Conservation (phyloP, 192 early-diverging fungal species). For the Mortierella antarctica region DNA sequence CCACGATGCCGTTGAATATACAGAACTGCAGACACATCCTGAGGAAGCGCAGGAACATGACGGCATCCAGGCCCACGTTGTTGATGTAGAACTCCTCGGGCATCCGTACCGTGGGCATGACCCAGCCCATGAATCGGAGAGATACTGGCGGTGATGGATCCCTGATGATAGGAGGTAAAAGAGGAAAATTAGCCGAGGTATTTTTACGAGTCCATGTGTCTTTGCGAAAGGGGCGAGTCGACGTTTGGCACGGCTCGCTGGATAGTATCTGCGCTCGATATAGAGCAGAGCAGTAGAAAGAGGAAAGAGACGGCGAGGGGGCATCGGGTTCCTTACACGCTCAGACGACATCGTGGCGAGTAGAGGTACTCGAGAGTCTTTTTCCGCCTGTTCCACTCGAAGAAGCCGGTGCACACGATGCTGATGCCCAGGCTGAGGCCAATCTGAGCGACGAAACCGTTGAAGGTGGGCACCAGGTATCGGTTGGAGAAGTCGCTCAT, state of each 20-base stretch:
- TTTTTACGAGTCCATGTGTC: too few species aligned
- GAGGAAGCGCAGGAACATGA: slow-evolving; percentile 71
- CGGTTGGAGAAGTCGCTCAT: slow-evolving; percentile 31
- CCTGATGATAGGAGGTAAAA: slow-evolving; percentile 18
- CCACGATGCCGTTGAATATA: slow-evolving; percentile 52
- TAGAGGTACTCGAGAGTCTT: slow-evolving; percentile 64
- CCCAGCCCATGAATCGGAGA: slow-evolving; percentile 59
- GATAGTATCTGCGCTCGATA: neutral
- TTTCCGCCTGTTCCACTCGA: slow-evolving; percentile 61
- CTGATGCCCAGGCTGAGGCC: slow-evolving; percentile 60
- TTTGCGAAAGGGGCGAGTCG: too few species aligned
- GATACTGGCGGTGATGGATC: slow-evolving; percentile 61
- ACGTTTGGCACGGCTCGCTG: too few species aligned
- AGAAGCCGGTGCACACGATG: slow-evolving; percentile 54
- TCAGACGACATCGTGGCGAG: slow-evolving; percentile 57
- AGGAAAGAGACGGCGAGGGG: neutral
- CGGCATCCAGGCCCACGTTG: slow-evolving; percentile 68
- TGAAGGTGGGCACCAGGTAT: slow-evolving; percentile 55
- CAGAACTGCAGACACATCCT: slow-evolving; percentile 66
- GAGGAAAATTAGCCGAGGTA: neutral
- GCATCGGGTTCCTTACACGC: slow-evolving; percentile 38
- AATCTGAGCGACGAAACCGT: slow-evolving; percentile 63
- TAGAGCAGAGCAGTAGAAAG: neutral
- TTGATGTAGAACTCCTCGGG: slow-evolving; percentile 63
- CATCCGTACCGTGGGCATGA: slow-evolving; percentile 55